Conservation (phyloP, 805 yeast species). For the Cyberlindnera euphorbiiphila region DNA sequence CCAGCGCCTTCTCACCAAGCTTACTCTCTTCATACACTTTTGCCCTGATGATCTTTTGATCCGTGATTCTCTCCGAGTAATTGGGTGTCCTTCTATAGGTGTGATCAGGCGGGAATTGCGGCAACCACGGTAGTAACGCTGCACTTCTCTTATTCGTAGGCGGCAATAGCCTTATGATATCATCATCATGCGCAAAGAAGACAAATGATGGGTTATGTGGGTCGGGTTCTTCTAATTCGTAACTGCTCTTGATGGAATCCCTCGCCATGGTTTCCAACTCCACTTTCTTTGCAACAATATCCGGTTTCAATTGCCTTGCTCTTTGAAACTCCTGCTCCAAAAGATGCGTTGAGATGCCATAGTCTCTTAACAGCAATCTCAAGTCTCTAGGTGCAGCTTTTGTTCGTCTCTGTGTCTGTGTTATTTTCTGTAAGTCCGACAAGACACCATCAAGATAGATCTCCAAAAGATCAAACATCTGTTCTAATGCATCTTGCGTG, state of each 20-base stretch:
- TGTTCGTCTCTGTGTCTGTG: slow-evolving; percentile 58
- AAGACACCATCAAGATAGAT: slow-evolving; percentile 38
- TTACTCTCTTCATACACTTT: slow-evolving; percentile 77
- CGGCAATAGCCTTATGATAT: slow-evolving; percentile 54
- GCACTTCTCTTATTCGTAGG: slow-evolving; percentile 36
- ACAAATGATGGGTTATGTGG: slow-evolving; percentile 46
- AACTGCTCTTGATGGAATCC: slow-evolving; percentile 16
- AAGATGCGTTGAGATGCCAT: slow-evolving; percentile 37
- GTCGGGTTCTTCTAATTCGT: slow-evolving; percentile 21
- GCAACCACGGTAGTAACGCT: slow-evolving; percentile 73
- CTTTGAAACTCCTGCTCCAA: slow-evolving; percentile 35
- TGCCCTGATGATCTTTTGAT: slow-evolving; percentile 67
- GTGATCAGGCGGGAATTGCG: slow-evolving; percentile 90
- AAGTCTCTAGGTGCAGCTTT: slow-evolving; percentile 52
- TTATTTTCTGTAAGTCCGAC: slow-evolving; percentile 42
- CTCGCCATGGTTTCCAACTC: slow-evolving; percentile 13
- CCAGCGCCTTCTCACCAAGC: slow-evolving; percentile 73
- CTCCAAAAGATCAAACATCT: slow-evolving; percentile 33
- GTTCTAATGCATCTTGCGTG: slow-evolving; percentile 35
- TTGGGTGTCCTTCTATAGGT: slow-evolving; percentile 79
- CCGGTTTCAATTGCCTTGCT: slow-evolving; percentile 20
- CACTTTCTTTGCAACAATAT: slow-evolving; percentile 18
- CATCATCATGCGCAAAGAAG: slow-evolving; percentile 49
- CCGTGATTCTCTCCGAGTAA: slow-evolving; percentile 57
- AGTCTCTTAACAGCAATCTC: slow-evolving; percentile 39